Conservation (phyloP, 208 protist species). For the Acanthamoeba rhysodes region DNA sequence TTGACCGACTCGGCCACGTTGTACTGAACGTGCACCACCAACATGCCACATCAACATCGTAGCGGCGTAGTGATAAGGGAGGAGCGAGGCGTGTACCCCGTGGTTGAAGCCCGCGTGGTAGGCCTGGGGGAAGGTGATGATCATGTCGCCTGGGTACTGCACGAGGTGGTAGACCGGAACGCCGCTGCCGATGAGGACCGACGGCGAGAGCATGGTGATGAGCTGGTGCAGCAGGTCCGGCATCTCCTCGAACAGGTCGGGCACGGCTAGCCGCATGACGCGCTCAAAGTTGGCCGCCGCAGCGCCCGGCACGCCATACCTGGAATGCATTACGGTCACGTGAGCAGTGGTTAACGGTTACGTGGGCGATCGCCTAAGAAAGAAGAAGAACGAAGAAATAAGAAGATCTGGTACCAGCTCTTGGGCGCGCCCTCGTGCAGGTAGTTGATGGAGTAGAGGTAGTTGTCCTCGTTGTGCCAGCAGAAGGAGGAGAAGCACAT, state of each 20-base stretch:
- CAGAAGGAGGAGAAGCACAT: slow-evolving; percentile 90
- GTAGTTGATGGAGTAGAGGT: slow-evolving; percentile 91
- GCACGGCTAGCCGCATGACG: slow-evolving; percentile 77
- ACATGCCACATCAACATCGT: not conserved
- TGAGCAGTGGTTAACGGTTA: not conserved
- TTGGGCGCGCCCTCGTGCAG: slow-evolving; percentile 88
- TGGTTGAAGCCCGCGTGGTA: slow-evolving; percentile 92
- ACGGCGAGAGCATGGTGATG: slow-evolving; percentile 87
- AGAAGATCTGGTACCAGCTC: slow-evolving; percentile 87
- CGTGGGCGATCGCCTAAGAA: not conserved
- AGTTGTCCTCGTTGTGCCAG: slow-evolving; percentile 92
- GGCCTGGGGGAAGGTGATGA: slow-evolving; percentile 90
- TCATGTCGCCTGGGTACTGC: slow-evolving; percentile 87
- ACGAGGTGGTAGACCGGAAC: slow-evolving; percentile 81
- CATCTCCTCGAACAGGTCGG: slow-evolving; percentile 81
- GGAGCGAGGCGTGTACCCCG: slow-evolving; percentile 37
- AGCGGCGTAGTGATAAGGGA: not conserved
- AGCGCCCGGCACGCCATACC: slow-evolving; percentile 72
- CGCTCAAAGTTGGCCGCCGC: slow-evolving; percentile 84
- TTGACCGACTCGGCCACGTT: slow-evolving; percentile 92
- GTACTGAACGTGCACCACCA: slow-evolving; percentile 77
- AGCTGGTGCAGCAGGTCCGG: slow-evolving; percentile 89
- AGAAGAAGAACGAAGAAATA: not conserved
- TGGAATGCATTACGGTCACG: not conserved
- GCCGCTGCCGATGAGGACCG: slow-evolving; percentile 67